Percentiles rank a stretch among this genome's conserved stretches.
These are phyloP conservation scores for Vaccinium corymbosum DNA, from an alignment of 148 eudicot species.

Conservation along the genomic window DNA sequence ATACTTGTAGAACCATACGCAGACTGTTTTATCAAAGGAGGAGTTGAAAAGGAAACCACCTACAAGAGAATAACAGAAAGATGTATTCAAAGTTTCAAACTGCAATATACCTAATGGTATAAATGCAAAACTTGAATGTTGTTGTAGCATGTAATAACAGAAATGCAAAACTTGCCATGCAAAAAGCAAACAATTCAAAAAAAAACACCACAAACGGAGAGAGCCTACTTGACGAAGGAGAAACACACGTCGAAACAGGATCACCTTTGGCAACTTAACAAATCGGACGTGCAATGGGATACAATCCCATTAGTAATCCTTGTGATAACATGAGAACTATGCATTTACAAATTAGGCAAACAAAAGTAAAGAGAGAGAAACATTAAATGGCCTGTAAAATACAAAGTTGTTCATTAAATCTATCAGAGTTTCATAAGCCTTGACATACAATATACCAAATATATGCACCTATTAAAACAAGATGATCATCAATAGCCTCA, in stretches of 20 bases:
- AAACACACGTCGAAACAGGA: background rate
- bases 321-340: no score
- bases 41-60: constrained; percentile 86
- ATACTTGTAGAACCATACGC: constrained; percentile 76
- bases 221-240: background rate
- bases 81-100: background rate
- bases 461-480: background rate
- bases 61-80: constrained; percentile 33
- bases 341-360: background rate
- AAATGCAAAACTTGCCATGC: background rate
- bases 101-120: background rate
- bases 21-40: constrained; percentile 72
- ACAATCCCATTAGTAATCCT: background rate
- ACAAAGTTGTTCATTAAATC: background rate
- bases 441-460: background rate
- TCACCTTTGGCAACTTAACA: background rate
- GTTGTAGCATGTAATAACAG: background rate
- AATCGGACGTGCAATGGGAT: background rate
- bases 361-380: background rate
- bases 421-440: background rate
- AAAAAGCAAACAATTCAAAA: background rate
- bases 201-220: background rate
- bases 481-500: background rate
- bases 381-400: background rate
- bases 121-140: background rate